Evolutionary conservation across 441 rosid species (phyloP), one percentile per base, ranked within the genome.

Genomic region (Manihot esculenta): DNA sequence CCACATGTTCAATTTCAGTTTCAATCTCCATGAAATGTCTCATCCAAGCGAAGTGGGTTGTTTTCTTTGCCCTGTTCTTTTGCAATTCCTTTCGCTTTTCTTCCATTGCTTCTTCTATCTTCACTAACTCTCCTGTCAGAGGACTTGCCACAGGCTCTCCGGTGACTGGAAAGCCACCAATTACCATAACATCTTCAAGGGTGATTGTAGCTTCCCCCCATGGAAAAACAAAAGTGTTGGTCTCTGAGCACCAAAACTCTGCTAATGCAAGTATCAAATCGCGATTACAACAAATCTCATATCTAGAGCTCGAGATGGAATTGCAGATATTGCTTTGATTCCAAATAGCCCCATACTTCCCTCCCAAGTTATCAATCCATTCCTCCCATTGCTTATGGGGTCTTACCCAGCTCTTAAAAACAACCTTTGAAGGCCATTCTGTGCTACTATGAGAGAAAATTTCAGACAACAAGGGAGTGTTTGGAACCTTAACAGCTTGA

Each of bases 191-290:
- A 67, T 86, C 88, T 42, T 86, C 86, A 0, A 84, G 75, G 0
- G 86, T 84, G 14, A 88, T 41, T 10, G 85, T 81, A 0, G 82
- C 88, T 76, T 85, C 89, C 17, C 85, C 88, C 84, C 83, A 84
- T 2, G 85, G 81, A 14, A 86, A 86, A 12, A 81, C 66, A 26
- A 83, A 79, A 0, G 83, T 72, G 18, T 74, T 84, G 0, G 83
- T 83, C 47, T 80, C 79, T 10, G 74, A 64, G 68, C 83, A 78
- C 85, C 84, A 82, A 45, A 53, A 72, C 69, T 84, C 79, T 1
- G 72, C 77, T 10, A 86, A 17, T 45, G 62, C 74, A 26, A 84
- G 45, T 47, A 84, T 1, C 10, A 82, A 38, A 27, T 76, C 56
- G 35, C 3, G 2, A 61, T 81, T 23, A 30, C 7, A 70, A 0